Percentiles rank a stretch among this genome's conserved stretches.
phyloP scores from a whole-genome alignment of 2,329 filamentous ascomycete species.

The Penicillium sp. region DNA sequence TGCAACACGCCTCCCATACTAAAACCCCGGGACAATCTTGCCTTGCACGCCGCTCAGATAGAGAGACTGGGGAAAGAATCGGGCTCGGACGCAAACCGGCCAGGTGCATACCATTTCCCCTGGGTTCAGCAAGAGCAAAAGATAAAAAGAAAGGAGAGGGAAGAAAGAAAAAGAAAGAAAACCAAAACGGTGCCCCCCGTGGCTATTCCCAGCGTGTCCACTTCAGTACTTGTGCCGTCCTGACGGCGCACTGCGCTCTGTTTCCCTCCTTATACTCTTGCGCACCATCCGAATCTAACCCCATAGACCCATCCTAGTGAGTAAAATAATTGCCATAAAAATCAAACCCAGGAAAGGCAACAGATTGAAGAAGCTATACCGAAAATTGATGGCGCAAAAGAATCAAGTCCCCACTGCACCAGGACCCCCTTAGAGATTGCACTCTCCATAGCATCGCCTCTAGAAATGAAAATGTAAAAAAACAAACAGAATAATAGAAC shows the following conservation, averaged over 20 bases:
- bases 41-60: slow-evolving; percentile 17
- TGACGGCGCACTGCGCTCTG: not conserved
- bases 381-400: not conserved
- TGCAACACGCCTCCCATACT: slow-evolving; percentile 35
- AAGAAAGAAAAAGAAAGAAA: slow-evolving; percentile 15
- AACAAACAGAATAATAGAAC: slow-evolving; percentile 4
- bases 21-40: slow-evolving; percentile 32
- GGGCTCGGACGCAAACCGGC: slow-evolving; percentile 34
- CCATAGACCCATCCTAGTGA: not conserved
- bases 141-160: not conserved
- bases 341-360: not conserved
- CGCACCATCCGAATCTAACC: not conserved
- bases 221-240: not conserved
- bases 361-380: not conserved
- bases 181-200: slow-evolving; percentile 3
- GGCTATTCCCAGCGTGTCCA: not conserved
- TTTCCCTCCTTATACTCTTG: not conserved
- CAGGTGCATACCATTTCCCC: slow-evolving; percentile 32
- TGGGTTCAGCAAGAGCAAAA: not conserved
- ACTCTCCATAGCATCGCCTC: not conserved
- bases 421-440: not conserved
- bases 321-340: not conserved
- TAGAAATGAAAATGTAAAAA: slow-evolving; percentile 5
- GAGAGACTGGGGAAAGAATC: slow-evolving; percentile 13
- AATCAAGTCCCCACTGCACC: not conserved